Evolutionary conservation across 2,329 filamentous ascomycete species (phyloP).

Genomic region (Trichoderma atrobrunneum): DNA sequence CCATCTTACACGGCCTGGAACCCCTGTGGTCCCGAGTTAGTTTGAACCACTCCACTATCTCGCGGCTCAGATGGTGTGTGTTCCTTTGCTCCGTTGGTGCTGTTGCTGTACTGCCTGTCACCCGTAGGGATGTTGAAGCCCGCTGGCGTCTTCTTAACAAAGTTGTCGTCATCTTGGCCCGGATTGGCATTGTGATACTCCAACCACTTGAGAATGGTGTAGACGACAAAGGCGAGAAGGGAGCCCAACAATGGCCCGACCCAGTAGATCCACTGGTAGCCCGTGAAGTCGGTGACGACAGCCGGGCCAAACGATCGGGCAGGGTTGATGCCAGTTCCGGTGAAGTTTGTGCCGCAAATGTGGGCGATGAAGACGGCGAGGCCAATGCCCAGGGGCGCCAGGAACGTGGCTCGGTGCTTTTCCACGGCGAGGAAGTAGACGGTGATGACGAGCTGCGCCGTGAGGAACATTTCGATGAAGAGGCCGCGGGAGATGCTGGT

Average conservation of each 20-base stretch:
- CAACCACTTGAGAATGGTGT: conserved; percentile 49
- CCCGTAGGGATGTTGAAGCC: neutral
- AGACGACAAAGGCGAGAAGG: conserved; percentile 48
- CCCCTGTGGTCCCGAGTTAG: neutral
- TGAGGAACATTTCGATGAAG: conserved; percentile 67
- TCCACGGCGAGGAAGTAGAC: conserved; percentile 70
- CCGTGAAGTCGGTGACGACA: conserved; percentile 41
- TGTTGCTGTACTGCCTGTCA: neutral
- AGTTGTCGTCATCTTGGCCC: conserved; percentile 40
- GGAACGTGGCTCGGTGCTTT: conserved; percentile 69
- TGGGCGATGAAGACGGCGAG: conserved; percentile 63
- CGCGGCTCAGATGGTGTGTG: neutral
- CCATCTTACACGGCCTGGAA: neutral
- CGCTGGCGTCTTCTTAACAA: neutral
- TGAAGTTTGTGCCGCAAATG: conserved; percentile 45
- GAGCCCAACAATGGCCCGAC: conserved; percentile 51
- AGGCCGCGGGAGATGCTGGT: conserved; percentile 56
- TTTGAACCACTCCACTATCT: neutral
- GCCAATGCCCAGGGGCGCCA: conserved; percentile 71
- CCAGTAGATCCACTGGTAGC: conserved; percentile 56
- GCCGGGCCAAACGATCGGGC: conserved; percentile 51
- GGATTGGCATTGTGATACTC: conserved; percentile 52
- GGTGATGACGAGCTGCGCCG: conserved; percentile 60
- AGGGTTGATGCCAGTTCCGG: conserved; percentile 50
- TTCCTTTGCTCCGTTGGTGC: neutral